These are phyloP conservation scores for Linderniella brevidens DNA, from an alignment of 257 asterid genomes.

Conservation along the genomic window DNA sequence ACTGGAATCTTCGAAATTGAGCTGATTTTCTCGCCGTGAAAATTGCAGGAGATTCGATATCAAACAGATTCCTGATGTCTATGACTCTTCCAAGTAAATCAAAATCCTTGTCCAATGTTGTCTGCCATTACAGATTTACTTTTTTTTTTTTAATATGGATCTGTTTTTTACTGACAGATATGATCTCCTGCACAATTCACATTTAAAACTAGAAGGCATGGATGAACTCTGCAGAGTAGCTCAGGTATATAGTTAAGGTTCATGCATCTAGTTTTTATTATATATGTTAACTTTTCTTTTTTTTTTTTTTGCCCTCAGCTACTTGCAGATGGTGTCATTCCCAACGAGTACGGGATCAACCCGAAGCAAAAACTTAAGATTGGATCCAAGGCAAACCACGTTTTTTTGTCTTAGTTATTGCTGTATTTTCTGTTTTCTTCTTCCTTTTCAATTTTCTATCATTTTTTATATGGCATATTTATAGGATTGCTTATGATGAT, in stretches of 20 bases:
- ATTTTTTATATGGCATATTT: no score
- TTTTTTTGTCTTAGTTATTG: not conserved
- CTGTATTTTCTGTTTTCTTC: not conserved
- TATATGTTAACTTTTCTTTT: not conserved
- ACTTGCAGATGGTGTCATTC: slow-evolving; percentile 99
- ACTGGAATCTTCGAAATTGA: no score
- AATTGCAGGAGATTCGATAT: slow-evolving; percentile 72
- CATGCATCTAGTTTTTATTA: not conserved
- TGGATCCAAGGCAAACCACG: slow-evolving; percentile 67
- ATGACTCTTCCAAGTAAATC: slow-evolving; percentile 97
- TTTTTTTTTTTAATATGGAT: not conserved
- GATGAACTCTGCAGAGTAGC: slow-evolving; percentile 84
- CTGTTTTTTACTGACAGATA: slow-evolving; percentile 33
- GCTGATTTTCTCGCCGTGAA: no score
- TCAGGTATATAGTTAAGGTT: slow-evolving; percentile 37
- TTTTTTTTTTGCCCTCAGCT: slow-evolving; percentile 28
- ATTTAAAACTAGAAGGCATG: slow-evolving; percentile 61
- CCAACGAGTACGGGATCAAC: slow-evolving; percentile 96
- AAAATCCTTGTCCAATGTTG: not conserved
- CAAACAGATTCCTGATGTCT: slow-evolving; percentile 93
- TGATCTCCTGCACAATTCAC: slow-evolving; percentile 95
- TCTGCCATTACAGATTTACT: no score
- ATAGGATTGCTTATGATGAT: no score
- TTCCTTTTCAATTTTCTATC: not conserved
- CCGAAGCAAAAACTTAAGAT: slow-evolving; percentile 82